Conservation (phyloP, 495 filamentous ascomycete genomes). For the Gamarada debralockiae region DNA sequence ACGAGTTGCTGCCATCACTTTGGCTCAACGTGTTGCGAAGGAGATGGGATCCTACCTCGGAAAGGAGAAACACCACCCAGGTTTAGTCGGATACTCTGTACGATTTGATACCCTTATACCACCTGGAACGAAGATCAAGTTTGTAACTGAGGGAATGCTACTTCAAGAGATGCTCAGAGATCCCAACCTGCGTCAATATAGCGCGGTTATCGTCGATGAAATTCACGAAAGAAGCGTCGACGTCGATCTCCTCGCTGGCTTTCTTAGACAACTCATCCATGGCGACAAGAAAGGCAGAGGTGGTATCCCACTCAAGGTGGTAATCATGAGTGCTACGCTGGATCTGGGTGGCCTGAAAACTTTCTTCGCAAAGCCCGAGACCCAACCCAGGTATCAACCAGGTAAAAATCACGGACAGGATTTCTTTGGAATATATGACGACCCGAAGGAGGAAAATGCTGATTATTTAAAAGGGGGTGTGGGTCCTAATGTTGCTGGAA, state of each 20-base stretch:
- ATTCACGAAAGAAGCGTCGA: constrained; percentile 97
- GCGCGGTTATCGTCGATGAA: constrained; percentile 89
- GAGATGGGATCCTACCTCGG: constrained; percentile 86
- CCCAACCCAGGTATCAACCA: constrained; percentile 12
- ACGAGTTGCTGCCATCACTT: constrained; percentile 88
- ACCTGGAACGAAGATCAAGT: constrained; percentile 75
- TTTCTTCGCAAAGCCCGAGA: constrained; percentile 42
- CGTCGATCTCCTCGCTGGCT: constrained; percentile 85
- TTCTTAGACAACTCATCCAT: constrained; percentile 69
- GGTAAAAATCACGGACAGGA: constrained; percentile 20
- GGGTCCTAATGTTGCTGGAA: constrained; percentile 1
- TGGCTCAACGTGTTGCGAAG: constrained; percentile 82
- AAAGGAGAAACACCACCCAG: constrained; percentile 51
- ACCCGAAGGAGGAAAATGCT: not conserved
- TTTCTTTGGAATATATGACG: not conserved
- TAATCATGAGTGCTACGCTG: constrained; percentile 96
- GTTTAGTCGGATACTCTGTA: constrained; percentile 87
- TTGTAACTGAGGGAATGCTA: constrained; percentile 94
- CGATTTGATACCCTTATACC: constrained; percentile 84
- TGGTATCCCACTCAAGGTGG: constrained; percentile 75
- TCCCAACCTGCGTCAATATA: constrained; percentile 78
- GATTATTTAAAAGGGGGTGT: not conserved
- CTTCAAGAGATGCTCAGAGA: constrained; percentile 91
- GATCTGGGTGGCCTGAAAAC: constrained; percentile 71
- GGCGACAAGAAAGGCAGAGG: constrained; percentile 57